These are phyloP conservation scores for Penicillium paneum DNA, from an alignment of 2,329 filamentous ascomycete species.

Conservation along the genomic window DNA sequence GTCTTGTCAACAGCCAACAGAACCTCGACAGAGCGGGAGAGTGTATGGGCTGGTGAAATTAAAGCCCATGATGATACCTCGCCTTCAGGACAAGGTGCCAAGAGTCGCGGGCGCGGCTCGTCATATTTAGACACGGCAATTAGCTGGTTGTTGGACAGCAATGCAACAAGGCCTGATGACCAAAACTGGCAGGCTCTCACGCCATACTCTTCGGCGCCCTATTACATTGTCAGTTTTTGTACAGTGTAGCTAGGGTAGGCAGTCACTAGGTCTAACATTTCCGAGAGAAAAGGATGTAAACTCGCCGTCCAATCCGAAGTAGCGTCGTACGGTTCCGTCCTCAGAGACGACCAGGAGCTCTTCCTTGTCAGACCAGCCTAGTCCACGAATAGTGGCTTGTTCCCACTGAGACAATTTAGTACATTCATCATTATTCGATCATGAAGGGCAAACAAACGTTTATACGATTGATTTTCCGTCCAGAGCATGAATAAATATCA, in stretches of 20 bases:
- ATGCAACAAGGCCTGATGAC: conserved; percentile 83
- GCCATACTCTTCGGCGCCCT: conserved; percentile 80
- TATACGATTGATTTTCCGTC: conserved; percentile 80
- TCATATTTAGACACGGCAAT: conserved; percentile 85
- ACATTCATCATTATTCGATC: background rate
- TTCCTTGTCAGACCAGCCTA: conserved; percentile 97
- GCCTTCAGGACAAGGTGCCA: conserved; percentile 73
- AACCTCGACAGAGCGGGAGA: conserved; percentile 90
- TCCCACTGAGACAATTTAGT: conserved; percentile 64
- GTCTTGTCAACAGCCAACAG: conserved; percentile 81
- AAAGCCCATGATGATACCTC: conserved; percentile 84
- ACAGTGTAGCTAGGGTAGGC: too few relatives aligned
- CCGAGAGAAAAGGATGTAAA: conserved; percentile 93
- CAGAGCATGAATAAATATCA: conserved; percentile 90
- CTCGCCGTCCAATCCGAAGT: conserved; percentile 86
- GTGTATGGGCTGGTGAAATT: conserved; percentile 79
- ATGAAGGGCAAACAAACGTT: conserved; percentile 43
- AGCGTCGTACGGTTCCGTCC: conserved; percentile 87
- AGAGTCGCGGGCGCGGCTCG: conserved; percentile 80
- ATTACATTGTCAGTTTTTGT: conserved; percentile 14
- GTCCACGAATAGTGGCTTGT: conserved; percentile 76
- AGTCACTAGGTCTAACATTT: conserved; percentile 49
- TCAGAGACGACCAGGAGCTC: conserved; percentile 81
- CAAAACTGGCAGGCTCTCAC: conserved; percentile 92
- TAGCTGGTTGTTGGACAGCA: conserved; percentile 83